Conservation (phyloP, 176 grass and related monocot genomes). For the Cymbopogon citratus region DNA sequence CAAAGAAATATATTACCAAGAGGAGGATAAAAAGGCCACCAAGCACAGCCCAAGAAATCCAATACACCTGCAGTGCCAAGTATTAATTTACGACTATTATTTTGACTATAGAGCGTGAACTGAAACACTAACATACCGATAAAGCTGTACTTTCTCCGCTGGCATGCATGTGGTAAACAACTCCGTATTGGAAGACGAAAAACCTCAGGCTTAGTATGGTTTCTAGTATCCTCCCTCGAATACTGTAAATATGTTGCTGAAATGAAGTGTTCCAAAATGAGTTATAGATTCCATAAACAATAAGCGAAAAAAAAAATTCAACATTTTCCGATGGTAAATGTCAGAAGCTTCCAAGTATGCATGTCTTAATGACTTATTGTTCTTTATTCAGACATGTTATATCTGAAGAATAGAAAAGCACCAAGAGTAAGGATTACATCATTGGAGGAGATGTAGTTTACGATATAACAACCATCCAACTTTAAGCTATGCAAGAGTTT, state of each 20-base stretch:
- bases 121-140: constrained; percentile 40
- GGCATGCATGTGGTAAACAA: constrained; percentile 84
- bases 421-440: background rate
- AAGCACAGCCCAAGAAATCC: constrained; percentile 80
- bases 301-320: background rate
- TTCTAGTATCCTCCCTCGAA: constrained; percentile 82
- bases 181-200: constrained; percentile 88
- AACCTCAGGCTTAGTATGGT: constrained; percentile 80
- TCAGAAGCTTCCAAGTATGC: background rate
- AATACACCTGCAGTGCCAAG: constrained; percentile 64
- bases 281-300: background rate
- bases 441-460: background rate
- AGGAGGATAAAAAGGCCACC: constrained; percentile 68
- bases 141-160: constrained; percentile 43
- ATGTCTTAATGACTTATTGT: background rate
- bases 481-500: background rate
- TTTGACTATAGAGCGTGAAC: constrained; percentile 2
- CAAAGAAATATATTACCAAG: constrained; percentile 40
- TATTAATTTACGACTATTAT: background rate
- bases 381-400: background rate
- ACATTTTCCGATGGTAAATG: background rate
- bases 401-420: background rate
- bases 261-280: constrained; percentile 27
- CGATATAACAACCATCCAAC: background rate
- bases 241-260: constrained; percentile 79